A percentile compares a stretch with the other conserved stretches of the same genome.
Conservation (phyloP, 2,329 filamentous ascomycete species). For the Scopulariopsis brevicaulis region DNA sequence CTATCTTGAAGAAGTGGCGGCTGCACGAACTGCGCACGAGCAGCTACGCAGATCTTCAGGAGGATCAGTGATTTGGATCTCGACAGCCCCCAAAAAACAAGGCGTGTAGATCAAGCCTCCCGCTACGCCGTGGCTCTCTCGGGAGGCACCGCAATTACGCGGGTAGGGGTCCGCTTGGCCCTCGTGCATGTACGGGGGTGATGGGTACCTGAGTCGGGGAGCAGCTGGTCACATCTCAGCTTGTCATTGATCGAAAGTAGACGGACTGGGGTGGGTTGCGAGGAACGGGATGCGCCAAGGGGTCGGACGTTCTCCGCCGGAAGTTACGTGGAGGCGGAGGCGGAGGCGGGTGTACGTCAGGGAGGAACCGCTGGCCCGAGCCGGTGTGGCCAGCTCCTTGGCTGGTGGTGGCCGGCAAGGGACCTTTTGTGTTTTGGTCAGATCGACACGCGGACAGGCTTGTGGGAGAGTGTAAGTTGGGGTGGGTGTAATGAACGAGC, state of each 20-base stretch:
- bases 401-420: background rate
- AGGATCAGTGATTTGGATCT: background rate
- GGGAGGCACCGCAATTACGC: background rate
- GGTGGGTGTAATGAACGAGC: background rate
- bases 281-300: background rate
- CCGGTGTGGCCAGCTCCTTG: background rate
- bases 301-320: background rate
- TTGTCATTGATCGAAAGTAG: background rate
- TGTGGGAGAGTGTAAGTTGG: background rate
- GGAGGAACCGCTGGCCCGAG: background rate
- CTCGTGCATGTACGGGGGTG: background rate
- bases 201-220: background rate
- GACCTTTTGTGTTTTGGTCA: background rate
- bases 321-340: background rate
- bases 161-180: background rate
- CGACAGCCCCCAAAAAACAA: background rate
- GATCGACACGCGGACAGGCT: background rate
- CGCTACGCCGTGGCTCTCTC: background rate
- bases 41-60: background rate
- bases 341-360: background rate
- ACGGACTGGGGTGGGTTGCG: background rate
- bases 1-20: background rate
- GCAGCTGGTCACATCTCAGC: background rate
- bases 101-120: background rate
- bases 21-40: background rate